phyloP scores from a whole-genome alignment of 176 grass and related monocot species.

The Zizania latifolia region DNA sequence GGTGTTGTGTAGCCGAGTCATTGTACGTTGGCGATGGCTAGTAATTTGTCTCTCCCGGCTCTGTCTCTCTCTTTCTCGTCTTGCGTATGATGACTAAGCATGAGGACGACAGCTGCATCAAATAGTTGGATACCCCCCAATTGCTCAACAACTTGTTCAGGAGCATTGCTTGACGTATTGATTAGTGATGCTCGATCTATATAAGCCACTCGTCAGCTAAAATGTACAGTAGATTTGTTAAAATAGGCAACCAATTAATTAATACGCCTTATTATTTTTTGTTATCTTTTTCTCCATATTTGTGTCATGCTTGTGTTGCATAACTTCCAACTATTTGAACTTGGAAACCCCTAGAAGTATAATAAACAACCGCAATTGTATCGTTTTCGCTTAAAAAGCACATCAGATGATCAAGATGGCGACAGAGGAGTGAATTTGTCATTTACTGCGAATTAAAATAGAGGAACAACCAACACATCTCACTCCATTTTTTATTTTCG shows the following conservation, averaged over 20 bases:
- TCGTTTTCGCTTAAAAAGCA: background rate
- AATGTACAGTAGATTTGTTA: background rate
- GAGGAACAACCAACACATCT: background rate
- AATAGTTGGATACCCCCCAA: background rate
- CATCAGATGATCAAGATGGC: background rate
- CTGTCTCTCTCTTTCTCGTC: background rate
- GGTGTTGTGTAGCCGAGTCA: background rate
- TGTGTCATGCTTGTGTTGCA: background rate
- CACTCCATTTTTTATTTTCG: background rate
- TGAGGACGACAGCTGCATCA: background rate
- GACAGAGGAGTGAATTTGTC: background rate
- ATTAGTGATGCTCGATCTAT: background rate
- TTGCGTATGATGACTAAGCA: background rate
- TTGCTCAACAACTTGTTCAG: background rate
- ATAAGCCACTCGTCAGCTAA: background rate
- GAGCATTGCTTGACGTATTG: background rate
- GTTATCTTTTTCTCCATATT: background rate
- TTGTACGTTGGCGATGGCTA: background rate
- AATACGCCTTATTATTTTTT: background rate
- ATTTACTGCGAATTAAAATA: background rate
- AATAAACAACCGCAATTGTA: background rate
- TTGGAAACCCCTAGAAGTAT: background rate
- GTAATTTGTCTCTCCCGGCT: no score
- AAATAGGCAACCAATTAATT: background rate
- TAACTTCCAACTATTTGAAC: background rate